Conservation (phyloP, 2,329 filamentous ascomycete species). For the Calonectria pteridis region DNA sequence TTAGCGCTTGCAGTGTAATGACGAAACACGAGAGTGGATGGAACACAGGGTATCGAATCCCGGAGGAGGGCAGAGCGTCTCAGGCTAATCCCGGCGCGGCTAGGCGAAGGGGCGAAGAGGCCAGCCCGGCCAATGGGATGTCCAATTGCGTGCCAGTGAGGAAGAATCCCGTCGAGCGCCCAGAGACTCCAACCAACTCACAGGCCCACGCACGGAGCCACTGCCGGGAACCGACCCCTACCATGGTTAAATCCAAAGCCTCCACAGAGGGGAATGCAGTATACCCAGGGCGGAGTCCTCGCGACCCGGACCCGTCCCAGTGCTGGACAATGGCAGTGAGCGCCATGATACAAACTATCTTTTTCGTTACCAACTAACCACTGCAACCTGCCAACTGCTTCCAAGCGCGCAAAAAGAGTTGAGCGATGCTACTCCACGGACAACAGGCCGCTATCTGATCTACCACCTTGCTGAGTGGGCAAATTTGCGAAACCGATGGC, state of each 20-base stretch:
- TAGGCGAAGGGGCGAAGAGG: not conserved
- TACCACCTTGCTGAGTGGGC: not conserved
- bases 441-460: not conserved
- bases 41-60: not conserved
- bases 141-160: not conserved
- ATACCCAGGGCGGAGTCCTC: not conserved
- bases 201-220: not conserved
- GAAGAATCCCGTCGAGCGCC: not conserved
- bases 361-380: not conserved
- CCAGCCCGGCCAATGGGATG: not conserved
- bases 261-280: not conserved
- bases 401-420: too few relatives aligned
- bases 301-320: not conserved
- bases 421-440: not conserved
- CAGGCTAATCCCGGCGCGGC: not conserved
- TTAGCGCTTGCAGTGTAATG: not conserved
- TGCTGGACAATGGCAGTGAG: not conserved
- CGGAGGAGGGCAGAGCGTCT: not conserved
- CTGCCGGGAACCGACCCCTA: not conserved
- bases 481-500: not conserved
- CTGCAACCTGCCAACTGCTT: too few relatives aligned
- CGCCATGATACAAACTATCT: not conserved
- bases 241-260: not conserved
- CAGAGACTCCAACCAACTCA: not conserved
- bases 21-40: constrained; percentile 13